phyloP scores from a whole-genome alignment of 768 basidiomycete genomes.

The Pisolithus marmoratus region DNA sequence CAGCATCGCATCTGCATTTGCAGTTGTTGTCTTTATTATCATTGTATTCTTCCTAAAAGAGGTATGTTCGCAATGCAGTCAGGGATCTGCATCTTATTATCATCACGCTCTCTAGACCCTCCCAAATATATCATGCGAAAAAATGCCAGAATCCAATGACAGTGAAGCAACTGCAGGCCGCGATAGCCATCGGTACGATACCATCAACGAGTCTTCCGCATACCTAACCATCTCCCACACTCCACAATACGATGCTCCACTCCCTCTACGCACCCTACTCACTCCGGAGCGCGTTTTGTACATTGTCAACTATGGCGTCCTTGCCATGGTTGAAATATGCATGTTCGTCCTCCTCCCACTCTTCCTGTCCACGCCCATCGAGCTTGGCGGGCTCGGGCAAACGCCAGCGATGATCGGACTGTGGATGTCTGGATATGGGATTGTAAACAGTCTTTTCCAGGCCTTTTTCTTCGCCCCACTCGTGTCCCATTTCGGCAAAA shows the following conservation, averaged over 20 bases:
- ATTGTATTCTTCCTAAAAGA: constrained; percentile 44
- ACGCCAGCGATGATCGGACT: constrained; percentile 34
- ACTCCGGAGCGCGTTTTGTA: constrained; percentile 28
- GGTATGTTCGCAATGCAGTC: constrained; percentile 17
- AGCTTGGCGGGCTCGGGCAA: constrained; percentile 34
- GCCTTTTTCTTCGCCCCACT: constrained; percentile 33
- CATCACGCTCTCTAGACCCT: neutral
- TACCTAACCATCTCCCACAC: neutral
- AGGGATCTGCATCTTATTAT: neutral
- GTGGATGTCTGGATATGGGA: constrained; percentile 31
- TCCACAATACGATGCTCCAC: constrained; percentile 18
- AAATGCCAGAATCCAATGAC: neutral
- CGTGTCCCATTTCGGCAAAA: constrained; percentile 27
- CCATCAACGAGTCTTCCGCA: neutral
- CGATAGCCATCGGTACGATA: neutral
- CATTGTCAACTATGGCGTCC: constrained; percentile 27
- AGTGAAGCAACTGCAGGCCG: neutral
- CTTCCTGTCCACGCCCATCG: constrained; percentile 34
- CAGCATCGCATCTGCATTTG: constrained; percentile 48
- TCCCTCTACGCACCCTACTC: constrained; percentile 39
- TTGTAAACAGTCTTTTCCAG: constrained; percentile 35
- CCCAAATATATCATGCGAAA: neutral
- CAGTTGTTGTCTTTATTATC: constrained; percentile 41
- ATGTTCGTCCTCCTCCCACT: constrained; percentile 34
- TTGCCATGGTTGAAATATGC: constrained; percentile 35